Base-by-base conservation (phyloP, 1,284 basidiomycete genomes). In the Tilletia indica region DNA sequence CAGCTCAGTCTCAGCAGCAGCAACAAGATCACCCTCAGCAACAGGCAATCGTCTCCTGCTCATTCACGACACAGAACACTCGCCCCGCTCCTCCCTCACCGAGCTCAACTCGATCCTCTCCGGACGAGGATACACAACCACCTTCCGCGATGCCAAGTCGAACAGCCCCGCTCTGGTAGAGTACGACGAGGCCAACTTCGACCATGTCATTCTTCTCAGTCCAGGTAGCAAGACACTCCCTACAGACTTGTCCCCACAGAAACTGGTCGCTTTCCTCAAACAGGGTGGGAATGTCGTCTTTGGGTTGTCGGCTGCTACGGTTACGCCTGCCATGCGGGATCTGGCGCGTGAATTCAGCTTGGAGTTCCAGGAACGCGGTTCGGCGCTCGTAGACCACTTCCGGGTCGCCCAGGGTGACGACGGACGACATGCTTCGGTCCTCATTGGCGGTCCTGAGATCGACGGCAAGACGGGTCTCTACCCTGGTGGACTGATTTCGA, bases 231-330 rank as follows among this genome's bases (percentile, higher is more conserved):
- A 82, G 68, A 38, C 61, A 11, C 36, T 64, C 9, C 61, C 91
- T 0, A 85, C 87, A 72, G 92, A 94, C 78, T 88, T 99, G 68
- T 89, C 90, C 0, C 94, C 96, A 0, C 93, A 96, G 85, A 87
- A 89, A 12, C 87, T 98, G 68, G 89, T 97, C 67, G 83, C 88
- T 48, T 89, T 93, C 67, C 88, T 95, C 74, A 87, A 89, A 72
- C 77, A 80, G 36, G 82, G 83, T 64, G 91, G 93, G 68, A 97
- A 98, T 87, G 87, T 98, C 73, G 88, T 99, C 74, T 86, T 96
- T 78, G 90, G 91, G 1, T 88, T 95, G 71, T 92, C 92, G 0
- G 86, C 91, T 36, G 89, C 78, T 14, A 38, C 61, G 3, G 73
- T 86, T 51, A 82, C 86, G 45, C 87, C 88, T 71, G 71, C 82